Evolutionary conservation across 2,329 filamentous ascomycete species (phyloP), one percentile per base, ranked within the genome.

Genomic region (Teratosphaeria gauchensis): DNA sequence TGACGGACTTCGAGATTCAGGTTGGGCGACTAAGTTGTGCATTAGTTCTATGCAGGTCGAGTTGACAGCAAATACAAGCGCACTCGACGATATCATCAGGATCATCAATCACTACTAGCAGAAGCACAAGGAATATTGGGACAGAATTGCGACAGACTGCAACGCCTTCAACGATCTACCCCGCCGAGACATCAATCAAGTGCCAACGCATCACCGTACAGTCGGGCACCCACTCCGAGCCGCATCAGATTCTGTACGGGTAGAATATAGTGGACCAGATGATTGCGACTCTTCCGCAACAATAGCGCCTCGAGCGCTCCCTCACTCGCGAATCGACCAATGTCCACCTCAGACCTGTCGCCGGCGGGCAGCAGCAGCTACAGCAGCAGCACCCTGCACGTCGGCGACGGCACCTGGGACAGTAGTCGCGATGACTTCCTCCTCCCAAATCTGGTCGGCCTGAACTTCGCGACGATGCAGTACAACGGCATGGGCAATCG

Each of bases 401-500:
- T 92, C 16, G 89, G 89, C 62, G 89, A 92, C 71, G 89, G 89
- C 24, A 92, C 89, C 35, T 94, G 89, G 89, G 87, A 92, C 68
- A 86, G 87, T 59, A 79, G 81, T 60, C 86, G 86, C 70, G 90
- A 92, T 69, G 85, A 82, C 19, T 94, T 92, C 71, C 76, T 94
- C 57, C 76, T 94, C 56, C 89, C 89, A 38, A 91, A 91, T 68
- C 76, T 94, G 53, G 78, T 86, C 66, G 88, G 88, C 8, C 74
- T 90, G 63, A 89, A 91, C 70, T 89, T 90, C 71, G 87, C 86
- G 55, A 92, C 89, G 5, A 92, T 89, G 85, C 84, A 82, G 71
- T 91, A 90, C 75, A 94, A 94, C 81, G 89, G 89, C 72, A 92
- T 92, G 89, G 88, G 84, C 60, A 92, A 91, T 71, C 85, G 89